Conservation (phyloP, 2,329 filamentous ascomycete species). For the Tothia fuscella region DNA sequence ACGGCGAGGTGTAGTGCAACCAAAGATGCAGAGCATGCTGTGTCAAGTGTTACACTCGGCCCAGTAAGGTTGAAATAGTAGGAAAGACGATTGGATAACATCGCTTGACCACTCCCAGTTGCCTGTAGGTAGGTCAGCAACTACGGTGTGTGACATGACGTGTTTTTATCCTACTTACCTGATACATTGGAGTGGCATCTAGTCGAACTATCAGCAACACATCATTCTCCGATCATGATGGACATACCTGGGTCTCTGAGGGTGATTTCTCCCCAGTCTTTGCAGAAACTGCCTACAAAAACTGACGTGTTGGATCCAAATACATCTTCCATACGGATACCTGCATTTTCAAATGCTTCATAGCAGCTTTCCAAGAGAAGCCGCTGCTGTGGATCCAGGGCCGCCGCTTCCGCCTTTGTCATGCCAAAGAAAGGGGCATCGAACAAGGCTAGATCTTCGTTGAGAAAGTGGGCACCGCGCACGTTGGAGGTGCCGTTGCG, state of each 20-base stretch:
- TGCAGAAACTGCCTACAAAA: neutral
- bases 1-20: slow-evolving; percentile 27
- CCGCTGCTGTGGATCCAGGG: slow-evolving; percentile 10
- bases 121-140: no score
- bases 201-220: slow-evolving; percentile 16
- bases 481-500: neutral
- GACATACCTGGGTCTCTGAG: no score
- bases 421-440: slow-evolving; percentile 8
- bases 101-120: slow-evolving; percentile 14
- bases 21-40: slow-evolving; percentile 30
- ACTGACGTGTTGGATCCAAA: neutral
- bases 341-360: slow-evolving; percentile 6
- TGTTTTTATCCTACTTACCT: no score
- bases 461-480: slow-evolving; percentile 2
- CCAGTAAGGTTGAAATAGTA: slow-evolving; percentile 18
- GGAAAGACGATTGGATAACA: slow-evolving; percentile 18
- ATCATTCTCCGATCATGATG: no score
- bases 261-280: no score
- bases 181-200: slow-evolving; percentile 14
- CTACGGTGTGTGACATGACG: no score
- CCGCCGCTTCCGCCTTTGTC: neutral
- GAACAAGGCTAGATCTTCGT: slow-evolving; percentile 4
- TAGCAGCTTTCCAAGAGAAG: slow-evolving; percentile 4
- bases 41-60: slow-evolving; percentile 17
- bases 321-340: neutral